These are phyloP conservation scores for Polyplosphaeria fusca DNA, from an alignment of 495 filamentous ascomycete species.

Conservation along the genomic window DNA sequence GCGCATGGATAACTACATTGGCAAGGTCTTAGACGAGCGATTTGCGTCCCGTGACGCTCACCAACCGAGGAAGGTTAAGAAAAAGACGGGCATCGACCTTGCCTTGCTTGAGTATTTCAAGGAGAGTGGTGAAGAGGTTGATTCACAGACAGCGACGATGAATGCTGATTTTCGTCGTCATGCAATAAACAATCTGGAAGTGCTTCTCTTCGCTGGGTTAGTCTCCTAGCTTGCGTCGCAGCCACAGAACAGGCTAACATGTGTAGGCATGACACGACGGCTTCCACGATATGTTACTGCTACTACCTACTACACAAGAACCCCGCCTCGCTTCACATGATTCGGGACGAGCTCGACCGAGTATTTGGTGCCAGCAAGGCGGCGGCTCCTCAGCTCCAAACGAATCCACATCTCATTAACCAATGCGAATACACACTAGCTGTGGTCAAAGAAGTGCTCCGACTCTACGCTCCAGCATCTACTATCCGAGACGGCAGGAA, in stretches of 20 bases:
- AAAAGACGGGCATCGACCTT: slow-evolving; percentile 29
- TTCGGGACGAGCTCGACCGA: slow-evolving; percentile 42
- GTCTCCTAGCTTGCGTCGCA: no score
- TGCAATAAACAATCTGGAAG: slow-evolving; percentile 36
- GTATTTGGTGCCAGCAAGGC: slow-evolving; percentile 36
- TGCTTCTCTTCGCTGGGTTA: slow-evolving; percentile 49
- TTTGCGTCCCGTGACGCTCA: slow-evolving; percentile 11
- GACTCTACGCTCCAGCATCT: slow-evolving; percentile 34
- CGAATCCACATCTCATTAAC: slow-evolving; percentile 31
- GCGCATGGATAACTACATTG: slow-evolving; percentile 21
- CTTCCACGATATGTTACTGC: slow-evolving; percentile 42
- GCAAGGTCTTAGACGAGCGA: slow-evolving; percentile 25
- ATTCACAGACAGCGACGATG: slow-evolving; percentile 13
- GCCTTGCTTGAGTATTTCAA: slow-evolving; percentile 30
- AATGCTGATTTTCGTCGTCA: slow-evolving; percentile 34
- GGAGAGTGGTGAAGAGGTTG: slow-evolving; percentile 16
- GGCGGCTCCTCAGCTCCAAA: slow-evolving; percentile 14
- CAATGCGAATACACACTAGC: slow-evolving; percentile 38
- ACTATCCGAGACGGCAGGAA: slow-evolving; percentile 28
- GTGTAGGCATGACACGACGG: slow-evolving; percentile 50
- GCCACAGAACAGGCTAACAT: no score
- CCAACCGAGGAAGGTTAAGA: neutral
- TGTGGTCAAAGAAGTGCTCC: slow-evolving; percentile 35
- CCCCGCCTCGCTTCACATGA: slow-evolving; percentile 37
- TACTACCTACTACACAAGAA: slow-evolving; percentile 42